Evolutionary conservation across 306 rosid species (phyloP).

Genomic region (cucumber (Cucumis sativus)): DNA sequence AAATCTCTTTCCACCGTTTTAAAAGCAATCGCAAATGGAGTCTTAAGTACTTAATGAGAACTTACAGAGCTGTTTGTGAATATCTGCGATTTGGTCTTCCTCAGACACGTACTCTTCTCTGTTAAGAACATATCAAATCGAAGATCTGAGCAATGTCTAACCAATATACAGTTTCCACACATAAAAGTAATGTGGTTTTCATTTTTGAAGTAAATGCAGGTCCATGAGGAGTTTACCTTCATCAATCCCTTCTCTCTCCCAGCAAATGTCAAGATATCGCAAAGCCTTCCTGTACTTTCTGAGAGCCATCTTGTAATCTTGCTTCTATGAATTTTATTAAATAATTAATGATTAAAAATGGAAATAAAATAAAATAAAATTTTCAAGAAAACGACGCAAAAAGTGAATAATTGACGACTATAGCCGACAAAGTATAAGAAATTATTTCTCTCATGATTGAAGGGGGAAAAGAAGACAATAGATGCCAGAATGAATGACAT

Average conservation of each 20-base stretch:
- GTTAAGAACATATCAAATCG: conserved; percentile 12
- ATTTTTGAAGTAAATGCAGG: neutral
- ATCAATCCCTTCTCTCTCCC: conserved; percentile 93
- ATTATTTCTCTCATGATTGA: neutral
- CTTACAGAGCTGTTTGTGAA: conserved; percentile 93
- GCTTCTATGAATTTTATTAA: conserved; percentile 38
- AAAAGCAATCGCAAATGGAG: too few species aligned
- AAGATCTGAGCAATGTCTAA: neutral
- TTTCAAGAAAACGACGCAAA: neutral
- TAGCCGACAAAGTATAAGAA: neutral
- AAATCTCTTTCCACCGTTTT: too few species aligned
- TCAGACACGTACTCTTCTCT: conserved; percentile 61
- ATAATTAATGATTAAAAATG: neutral
- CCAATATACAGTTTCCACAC: neutral
- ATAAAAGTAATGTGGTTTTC: neutral
- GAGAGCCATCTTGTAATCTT: conserved; percentile 72
- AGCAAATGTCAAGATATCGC: conserved; percentile 79
- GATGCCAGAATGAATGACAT: neutral
- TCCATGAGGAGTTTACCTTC: conserved; percentile 35
- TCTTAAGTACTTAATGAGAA: conserved; percentile 2
- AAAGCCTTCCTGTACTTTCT: conserved; percentile 77
- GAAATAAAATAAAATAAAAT: neutral
- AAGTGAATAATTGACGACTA: neutral
- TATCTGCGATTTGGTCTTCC: conserved; percentile 76
- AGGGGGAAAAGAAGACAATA: neutral